phyloP scores from a whole-genome alignment of 176 grass and related monocot genomes.

The Lolium rigidum region DNA sequence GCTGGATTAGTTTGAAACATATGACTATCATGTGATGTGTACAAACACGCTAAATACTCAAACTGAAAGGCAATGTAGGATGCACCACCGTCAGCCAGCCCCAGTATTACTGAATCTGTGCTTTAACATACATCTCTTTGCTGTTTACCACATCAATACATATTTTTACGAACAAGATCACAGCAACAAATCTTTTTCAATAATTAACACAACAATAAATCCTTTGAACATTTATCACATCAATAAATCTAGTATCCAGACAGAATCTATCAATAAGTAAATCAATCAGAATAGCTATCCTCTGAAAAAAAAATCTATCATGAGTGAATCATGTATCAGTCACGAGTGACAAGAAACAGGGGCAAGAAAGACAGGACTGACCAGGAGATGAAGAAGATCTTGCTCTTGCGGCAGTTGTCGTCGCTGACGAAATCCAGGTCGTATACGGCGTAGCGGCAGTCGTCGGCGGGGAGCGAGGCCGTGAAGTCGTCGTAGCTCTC shows the following conservation, averaged over 20 bases:
- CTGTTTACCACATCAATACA: not conserved
- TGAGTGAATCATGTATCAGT: not conserved
- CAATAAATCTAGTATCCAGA: no score
- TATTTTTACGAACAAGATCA: no score
- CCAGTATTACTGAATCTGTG: not conserved
- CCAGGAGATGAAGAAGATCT: slow-evolving; percentile 89
- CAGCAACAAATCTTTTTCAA: not conserved
- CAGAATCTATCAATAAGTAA: not conserved
- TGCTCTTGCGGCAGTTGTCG: slow-evolving; percentile 75
- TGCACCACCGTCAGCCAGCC: not conserved
- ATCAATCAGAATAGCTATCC: not conserved
- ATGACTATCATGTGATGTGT: not conserved
- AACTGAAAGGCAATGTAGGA: not conserved
- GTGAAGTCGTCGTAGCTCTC: slow-evolving; percentile 77
- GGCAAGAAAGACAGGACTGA: slow-evolving; percentile 5
- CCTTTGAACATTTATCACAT: no score
- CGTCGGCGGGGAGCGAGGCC: slow-evolving; percentile 60
- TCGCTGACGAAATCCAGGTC: slow-evolving; percentile 80
- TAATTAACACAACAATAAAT: not conserved
- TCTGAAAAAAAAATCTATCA: not conserved
- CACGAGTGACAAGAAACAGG: not conserved
- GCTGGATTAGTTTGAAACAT: not conserved
- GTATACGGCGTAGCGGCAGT: slow-evolving; percentile 78
- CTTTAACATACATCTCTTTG: not conserved
- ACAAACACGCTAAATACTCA: not conserved